Percentiles rank a stretch among this genome's conserved stretches.
Conservation (phyloP, 176 grass and related monocot species). For the Metroxylon sagu region DNA sequence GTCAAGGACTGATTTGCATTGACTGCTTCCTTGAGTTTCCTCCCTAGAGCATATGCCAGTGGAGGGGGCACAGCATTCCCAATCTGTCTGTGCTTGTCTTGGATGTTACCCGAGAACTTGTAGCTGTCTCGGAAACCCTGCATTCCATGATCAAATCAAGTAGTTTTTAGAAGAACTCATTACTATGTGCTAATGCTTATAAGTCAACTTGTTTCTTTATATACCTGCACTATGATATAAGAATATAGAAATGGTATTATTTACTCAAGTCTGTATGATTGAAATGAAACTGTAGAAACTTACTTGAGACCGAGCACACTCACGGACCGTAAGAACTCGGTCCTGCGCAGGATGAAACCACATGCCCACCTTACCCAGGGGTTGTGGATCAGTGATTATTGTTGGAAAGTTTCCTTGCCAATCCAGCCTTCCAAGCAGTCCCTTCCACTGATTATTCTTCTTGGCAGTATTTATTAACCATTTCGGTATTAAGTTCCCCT, state of each 20-base stretch:
- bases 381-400: slow-evolving; percentile 81
- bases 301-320: slow-evolving; percentile 80
- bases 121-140: slow-evolving; percentile 69
- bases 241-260: too few relatives aligned
- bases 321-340: slow-evolving; percentile 69
- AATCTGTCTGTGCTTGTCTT: slow-evolving; percentile 68
- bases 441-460: slow-evolving; percentile 98
- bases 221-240: too few relatives aligned
- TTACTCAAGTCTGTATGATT: too few relatives aligned
- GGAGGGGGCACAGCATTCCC: slow-evolving; percentile 77
- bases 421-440: slow-evolving; percentile 73
- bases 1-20: slow-evolving; percentile 9
- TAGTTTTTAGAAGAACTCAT: background rate
- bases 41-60: slow-evolving; percentile 62
- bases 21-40: slow-evolving; percentile 57
- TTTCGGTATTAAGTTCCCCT: slow-evolving; percentile 83
- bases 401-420: slow-evolving; percentile 99
- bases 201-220: too few relatives aligned
- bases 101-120: slow-evolving; percentile 60
- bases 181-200: too few relatives aligned
- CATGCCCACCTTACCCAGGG: slow-evolving; percentile 91
- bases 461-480: slow-evolving; percentile 94
- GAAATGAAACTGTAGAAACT: background rate
- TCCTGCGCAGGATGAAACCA: slow-evolving; percentile 88
- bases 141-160: background rate